These are phyloP conservation scores for Ampelocalamus luodianensis DNA, from an alignment of 176 grass and related monocot species.

Conservation along the genomic window DNA sequence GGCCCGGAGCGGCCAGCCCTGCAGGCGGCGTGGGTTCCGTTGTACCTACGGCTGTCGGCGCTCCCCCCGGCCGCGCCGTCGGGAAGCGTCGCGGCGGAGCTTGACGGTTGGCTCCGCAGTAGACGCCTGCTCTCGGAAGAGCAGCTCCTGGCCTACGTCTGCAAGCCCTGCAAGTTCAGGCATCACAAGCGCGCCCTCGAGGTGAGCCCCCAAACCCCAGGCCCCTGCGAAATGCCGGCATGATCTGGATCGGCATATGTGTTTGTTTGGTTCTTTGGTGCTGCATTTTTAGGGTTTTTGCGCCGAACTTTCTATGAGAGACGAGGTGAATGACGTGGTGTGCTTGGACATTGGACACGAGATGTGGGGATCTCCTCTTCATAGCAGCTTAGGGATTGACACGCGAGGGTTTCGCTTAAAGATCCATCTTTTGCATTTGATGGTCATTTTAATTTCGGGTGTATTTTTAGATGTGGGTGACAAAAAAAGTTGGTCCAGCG, in stretches of 20 bases:
- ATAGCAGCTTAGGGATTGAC: neutral
- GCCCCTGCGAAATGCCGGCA: no score
- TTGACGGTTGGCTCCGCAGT: conserved; percentile 46
- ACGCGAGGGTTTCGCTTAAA: neutral
- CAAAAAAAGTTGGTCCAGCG: neutral
- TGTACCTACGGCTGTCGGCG: conserved; percentile 37
- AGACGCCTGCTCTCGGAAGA: conserved; percentile 1
- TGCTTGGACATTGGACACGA: neutral
- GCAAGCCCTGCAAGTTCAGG: conserved; percentile 33
- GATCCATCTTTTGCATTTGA: neutral
- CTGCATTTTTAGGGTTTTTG: neutral
- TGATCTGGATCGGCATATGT: neutral
- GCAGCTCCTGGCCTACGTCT: conserved; percentile 45
- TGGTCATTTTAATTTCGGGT: neutral
- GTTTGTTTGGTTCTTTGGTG: neutral
- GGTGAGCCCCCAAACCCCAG: neutral
- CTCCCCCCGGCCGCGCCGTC: conserved; percentile 8
- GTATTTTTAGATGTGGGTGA: neutral
- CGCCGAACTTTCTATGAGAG: neutral
- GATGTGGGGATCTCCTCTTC: neutral
- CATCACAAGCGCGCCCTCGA: conserved; percentile 44
- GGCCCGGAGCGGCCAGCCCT: neutral
- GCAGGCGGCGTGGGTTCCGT: neutral
- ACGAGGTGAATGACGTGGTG: neutral
- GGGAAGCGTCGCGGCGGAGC: conserved; percentile 28